Conservation (phyloP, 2,329 filamentous ascomycete genomes). For the Botrytis squamosa region DNA sequence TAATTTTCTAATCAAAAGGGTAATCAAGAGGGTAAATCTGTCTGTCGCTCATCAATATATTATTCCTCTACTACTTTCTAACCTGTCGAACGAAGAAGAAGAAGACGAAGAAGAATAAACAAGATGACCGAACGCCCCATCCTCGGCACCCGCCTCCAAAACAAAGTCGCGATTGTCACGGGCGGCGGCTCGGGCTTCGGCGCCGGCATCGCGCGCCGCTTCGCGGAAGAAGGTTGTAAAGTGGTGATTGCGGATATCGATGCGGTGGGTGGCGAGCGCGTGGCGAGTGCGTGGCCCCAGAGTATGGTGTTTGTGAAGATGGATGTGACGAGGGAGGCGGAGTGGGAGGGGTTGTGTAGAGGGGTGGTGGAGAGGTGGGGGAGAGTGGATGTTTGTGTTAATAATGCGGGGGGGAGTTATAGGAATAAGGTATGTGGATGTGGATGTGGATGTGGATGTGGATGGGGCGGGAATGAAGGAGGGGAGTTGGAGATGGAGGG, state of each 20-base stretch:
- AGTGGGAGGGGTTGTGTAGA: slow-evolving; percentile 54
- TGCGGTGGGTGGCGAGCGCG: slow-evolving; percentile 48
- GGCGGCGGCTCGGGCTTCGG: slow-evolving; percentile 64
- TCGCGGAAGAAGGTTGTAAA: slow-evolving; percentile 57
- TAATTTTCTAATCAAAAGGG: background rate
- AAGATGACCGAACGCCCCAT: slow-evolving; percentile 29
- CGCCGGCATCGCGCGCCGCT: slow-evolving; percentile 58
- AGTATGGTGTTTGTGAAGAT: slow-evolving; percentile 43
- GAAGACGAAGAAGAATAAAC: background rate
- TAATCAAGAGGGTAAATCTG: background rate
- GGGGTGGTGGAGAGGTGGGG: slow-evolving; percentile 49
- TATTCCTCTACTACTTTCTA: background rate
- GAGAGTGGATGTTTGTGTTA: slow-evolving; percentile 57
- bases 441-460: background rate
- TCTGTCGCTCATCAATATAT: background rate
- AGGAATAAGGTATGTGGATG: slow-evolving; percentile 48
- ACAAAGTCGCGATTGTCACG: slow-evolving; percentile 58
- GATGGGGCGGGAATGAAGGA: too few species aligned
- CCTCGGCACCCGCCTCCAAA: slow-evolving; percentile 44
- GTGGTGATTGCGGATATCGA: slow-evolving; percentile 64
- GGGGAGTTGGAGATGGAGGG: background rate
- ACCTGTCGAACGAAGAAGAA: too few species aligned
- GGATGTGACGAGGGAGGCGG: slow-evolving; percentile 52
- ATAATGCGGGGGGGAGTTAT: slow-evolving; percentile 61
- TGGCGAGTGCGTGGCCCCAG: slow-evolving; percentile 42